A percentile compares a stretch with the other conserved stretches of the same genome.
phyloP scores from a whole-genome alignment of 176 grass and related monocot genomes.

The Musa troglodytarum region DNA sequence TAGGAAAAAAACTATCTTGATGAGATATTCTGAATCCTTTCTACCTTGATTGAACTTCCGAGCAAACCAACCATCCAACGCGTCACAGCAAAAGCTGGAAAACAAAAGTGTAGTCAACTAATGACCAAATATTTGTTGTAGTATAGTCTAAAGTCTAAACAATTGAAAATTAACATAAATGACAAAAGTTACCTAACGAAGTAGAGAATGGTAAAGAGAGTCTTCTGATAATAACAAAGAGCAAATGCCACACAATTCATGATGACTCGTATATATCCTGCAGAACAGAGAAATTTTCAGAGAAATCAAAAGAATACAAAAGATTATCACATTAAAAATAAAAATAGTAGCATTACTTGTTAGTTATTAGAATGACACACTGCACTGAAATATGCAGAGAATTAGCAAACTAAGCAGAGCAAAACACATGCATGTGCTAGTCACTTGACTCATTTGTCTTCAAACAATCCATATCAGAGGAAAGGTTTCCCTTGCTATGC shows the following conservation, averaged over 20 bases:
- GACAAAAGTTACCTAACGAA: slow-evolving; percentile 50
- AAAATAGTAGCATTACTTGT: too few relatives aligned
- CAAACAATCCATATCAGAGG: too few relatives aligned
- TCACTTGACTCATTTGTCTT: too few relatives aligned
- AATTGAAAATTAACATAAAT: slow-evolving; percentile 1
- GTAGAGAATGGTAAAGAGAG: slow-evolving; percentile 77
- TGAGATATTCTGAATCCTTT: background rate
- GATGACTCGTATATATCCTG: slow-evolving; percentile 87
- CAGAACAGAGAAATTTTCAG: slow-evolving; percentile 7
- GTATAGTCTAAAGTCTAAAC: slow-evolving; percentile 1
- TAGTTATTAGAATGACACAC: too few relatives aligned
- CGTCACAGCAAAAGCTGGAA: slow-evolving; percentile 64
- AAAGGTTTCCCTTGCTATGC: too few relatives aligned
- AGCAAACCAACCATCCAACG: slow-evolving; percentile 72
- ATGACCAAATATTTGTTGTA: background rate
- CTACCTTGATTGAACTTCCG: slow-evolving; percentile 75
- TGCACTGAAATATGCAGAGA: too few relatives aligned
- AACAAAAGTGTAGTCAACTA: background rate
- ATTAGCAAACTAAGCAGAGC: too few relatives aligned
- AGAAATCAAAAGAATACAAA: background rate
- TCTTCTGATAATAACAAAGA: slow-evolving; percentile 53
- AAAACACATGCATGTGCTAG: too few relatives aligned
- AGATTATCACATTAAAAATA: too few relatives aligned
- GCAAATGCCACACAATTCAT: slow-evolving; percentile 82
- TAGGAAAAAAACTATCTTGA: background rate